Percentiles rank a stretch among this genome's conserved stretches.
These are phyloP conservation scores for Grifola frondosa DNA, from an alignment of 1,284 basidiomycete genomes.

Conservation along the genomic window DNA sequence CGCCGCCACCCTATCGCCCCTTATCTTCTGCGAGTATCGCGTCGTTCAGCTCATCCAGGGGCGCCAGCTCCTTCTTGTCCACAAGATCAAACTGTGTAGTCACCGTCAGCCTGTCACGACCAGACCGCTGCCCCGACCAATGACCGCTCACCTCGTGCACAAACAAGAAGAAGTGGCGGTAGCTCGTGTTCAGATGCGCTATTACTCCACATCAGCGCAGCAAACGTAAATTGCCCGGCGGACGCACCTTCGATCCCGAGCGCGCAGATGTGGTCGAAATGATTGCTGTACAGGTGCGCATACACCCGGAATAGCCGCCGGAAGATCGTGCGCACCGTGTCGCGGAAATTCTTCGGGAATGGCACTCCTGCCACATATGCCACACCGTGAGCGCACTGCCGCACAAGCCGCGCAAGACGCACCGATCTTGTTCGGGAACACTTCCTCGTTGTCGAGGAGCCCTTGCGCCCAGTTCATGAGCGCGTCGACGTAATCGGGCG, in stretches of 20 bases:
- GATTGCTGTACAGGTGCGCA: slow-evolving; percentile 98
- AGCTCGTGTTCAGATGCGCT: slow-evolving; percentile 99
- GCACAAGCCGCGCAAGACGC: slow-evolving; percentile 14
- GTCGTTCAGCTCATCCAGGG: slow-evolving; percentile 95
- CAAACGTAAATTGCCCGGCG: background rate
- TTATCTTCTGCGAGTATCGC: slow-evolving; percentile 89
- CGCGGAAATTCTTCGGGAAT: slow-evolving; percentile 90
- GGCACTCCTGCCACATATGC: slow-evolving; percentile 68
- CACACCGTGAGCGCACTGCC: background rate
- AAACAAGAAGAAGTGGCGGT: slow-evolving; percentile 97
- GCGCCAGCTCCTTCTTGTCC: slow-evolving; percentile 95
- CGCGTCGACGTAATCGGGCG: slow-evolving; percentile 96
- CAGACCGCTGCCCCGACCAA: background rate
- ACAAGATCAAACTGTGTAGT: slow-evolving; percentile 85
- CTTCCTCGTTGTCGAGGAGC: slow-evolving; percentile 87
- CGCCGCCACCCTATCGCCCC: slow-evolving; percentile 37
- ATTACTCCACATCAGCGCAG: slow-evolving; percentile 6
- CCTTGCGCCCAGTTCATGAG: slow-evolving; percentile 99
- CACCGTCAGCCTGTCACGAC: slow-evolving; percentile 3
- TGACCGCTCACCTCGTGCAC: slow-evolving; percentile 77
- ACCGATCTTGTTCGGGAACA: slow-evolving; percentile 97
- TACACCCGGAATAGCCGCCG: slow-evolving; percentile 95
- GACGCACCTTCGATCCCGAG: slow-evolving; percentile 91
- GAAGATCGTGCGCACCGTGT: slow-evolving; percentile 90
- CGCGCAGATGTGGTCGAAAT: slow-evolving; percentile 99